Base-by-base conservation (phyloP, 2,329 filamentous ascomycete species). In the Colletotrichum limetticola region DNA sequence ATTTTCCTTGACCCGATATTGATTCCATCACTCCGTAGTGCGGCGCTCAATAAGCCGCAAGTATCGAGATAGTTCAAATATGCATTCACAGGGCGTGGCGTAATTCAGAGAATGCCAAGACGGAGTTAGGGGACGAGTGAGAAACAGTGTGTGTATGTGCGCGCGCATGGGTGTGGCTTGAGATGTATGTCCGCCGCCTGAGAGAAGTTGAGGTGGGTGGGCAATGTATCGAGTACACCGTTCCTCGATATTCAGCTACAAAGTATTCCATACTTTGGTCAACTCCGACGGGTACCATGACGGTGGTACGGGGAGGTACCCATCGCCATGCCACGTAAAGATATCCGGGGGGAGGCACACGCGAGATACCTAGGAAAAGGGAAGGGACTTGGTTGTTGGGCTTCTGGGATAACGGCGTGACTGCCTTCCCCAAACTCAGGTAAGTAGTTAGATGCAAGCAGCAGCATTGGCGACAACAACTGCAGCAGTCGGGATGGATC, bases 71-170 rank as follows among this genome's bases (percentile, higher is more conserved):
- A 67, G 61, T 57, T 32, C 57, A 71, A 67, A 66, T 22, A 56
- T 46, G 46, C 46, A 57, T 52, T 24, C 16, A 49, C 37, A 42
- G 57, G 53, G n/a, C 70, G 70, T 72, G 59, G 70, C 70, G 59
- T 37, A 69, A 59, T 24, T 42, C 62, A n/a, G 35, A 52, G 14
- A 67, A 67, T 66, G 58, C 52, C 59, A 46, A 53, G 52, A 65
- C 53, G 53, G 58, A 52, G 37, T n/a, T n/a, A 19, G 26, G 42
- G 19, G 42, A 49, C n/a, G 57, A 59, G 30, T 35, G 30, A 22
- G 57, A 42, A 24, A 49, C 28, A 35, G 26, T 62, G 37, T 59
- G 49, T 28, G 35, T 58, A 49, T 26, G 61, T 64, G 49, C 49
- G 61, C n/a, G 61, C 32, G 61, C 61, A 49, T 30, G 26, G 14